These are phyloP conservation scores for Acacia concinna DNA, from an alignment of 331 rosid species.

Conservation along the genomic window DNA sequence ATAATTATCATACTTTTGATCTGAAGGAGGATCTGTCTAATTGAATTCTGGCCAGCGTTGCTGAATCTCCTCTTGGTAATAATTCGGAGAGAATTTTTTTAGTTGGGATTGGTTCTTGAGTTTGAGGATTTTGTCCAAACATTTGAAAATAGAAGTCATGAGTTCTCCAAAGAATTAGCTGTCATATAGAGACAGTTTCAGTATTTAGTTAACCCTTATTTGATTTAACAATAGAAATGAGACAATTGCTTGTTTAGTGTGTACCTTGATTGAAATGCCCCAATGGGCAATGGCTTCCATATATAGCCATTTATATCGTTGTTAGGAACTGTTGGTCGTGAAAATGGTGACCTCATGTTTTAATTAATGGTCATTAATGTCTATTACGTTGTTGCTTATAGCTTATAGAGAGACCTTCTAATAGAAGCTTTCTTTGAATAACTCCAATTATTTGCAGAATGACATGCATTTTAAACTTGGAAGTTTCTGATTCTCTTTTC, in stretches of 20 bases:
- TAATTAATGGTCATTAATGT: background rate
- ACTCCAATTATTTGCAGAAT: background rate
- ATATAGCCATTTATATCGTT: background rate
- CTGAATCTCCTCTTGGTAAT: background rate
- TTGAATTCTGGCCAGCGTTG: background rate
- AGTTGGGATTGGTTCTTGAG: background rate
- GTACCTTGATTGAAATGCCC: background rate
- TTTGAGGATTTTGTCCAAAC: background rate
- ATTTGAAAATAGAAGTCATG: background rate
- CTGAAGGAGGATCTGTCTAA: background rate
- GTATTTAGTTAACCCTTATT: background rate
- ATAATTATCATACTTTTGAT: background rate
- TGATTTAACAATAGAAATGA: slow-evolving; percentile 7
- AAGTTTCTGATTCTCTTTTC: background rate
- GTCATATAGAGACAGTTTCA: background rate
- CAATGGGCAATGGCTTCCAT: background rate
- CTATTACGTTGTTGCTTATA: background rate
- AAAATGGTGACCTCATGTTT: background rate
- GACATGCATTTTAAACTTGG: background rate
- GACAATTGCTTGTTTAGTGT: background rate
- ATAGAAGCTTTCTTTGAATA: background rate
- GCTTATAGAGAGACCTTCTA: background rate
- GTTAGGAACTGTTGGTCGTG: background rate
- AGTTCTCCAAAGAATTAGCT: background rate
- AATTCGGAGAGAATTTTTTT: background rate